Evolutionary conservation across 345 rosid species (phyloP), one percentile per base, ranked within the genome.

Genomic region (Capsella bursapastoris): DNA sequence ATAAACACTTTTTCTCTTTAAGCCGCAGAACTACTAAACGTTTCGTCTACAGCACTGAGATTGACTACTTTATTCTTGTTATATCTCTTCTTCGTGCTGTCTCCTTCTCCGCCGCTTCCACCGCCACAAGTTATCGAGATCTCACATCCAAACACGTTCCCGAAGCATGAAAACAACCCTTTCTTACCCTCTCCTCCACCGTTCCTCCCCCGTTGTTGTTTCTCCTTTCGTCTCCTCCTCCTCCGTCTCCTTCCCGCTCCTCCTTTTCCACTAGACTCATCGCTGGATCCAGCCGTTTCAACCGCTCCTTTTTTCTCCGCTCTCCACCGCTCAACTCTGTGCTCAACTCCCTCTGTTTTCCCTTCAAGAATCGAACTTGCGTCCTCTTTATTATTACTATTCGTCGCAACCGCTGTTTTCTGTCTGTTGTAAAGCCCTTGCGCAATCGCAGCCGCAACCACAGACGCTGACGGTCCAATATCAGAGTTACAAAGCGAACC

Each of bases 381-480:
- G 12, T 53, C 78, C 7, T 75, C 83, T 64, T 75, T 63, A 14
- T 14, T 63, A 28, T 14, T 28, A 63, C 49, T 59, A 37, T 9
- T 49, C 4, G n/a, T 45, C 41, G 66, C 79, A 38, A 68, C 67
- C 56, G 80, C 71, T 7, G 7, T 75, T 53, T 22, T 57, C 55
- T n/a, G 92, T 74, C 27, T 79, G 15, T 83, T 85, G 5, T 84
- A 88, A 79, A 96, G 72, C 22, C 98, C 99, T 38, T 82, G 86
- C 0, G 99, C 97, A 13, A 92, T 96, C 7, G 99, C 98, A 0
- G 94, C 96, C 8, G 98, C 99, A 15, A 96, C 99, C 1, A 96
- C 82, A 7, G 99, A 96, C 3, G 98, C 97, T 0, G 99, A 96
- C 0, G 99, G 99, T 15, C 98, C 99, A 8, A 96, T 86, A 45